Percentiles rank a stretch among this genome's conserved stretches.
These are phyloP conservation scores for Salix exigua DNA, from an alignment of 345 rosid genomes.

Conservation along the genomic window DNA sequence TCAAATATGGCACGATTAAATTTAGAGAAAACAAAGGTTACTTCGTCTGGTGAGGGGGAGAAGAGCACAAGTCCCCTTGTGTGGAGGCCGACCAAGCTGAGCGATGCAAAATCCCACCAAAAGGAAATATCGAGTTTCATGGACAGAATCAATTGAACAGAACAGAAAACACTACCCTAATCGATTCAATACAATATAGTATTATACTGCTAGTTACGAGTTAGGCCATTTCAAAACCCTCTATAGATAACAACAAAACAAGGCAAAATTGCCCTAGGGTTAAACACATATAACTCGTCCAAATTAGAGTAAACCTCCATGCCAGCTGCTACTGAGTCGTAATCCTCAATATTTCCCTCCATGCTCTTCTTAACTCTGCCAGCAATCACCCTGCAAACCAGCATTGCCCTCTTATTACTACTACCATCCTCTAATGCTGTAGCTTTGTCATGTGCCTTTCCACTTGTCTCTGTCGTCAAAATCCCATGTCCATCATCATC, in stretches of 20 bases:
- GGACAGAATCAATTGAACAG: not conserved
- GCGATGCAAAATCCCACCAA: not conserved
- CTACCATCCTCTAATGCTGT: slow-evolving; percentile 9
- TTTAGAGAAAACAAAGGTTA: not conserved
- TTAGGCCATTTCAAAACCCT: slow-evolving; percentile 29
- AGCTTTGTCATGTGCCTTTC: slow-evolving; percentile 64
- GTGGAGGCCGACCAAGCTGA: not conserved
- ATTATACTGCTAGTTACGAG: not conserved
- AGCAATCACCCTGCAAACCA: slow-evolving; percentile 74
- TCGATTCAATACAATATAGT: not conserved
- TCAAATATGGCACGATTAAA: not conserved
- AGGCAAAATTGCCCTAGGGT: slow-evolving; percentile 68
- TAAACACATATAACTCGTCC: slow-evolving; percentile 63
- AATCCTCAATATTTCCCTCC: slow-evolving; percentile 46
- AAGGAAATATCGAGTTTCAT: not conserved
- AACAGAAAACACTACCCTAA: slow-evolving; percentile 2
- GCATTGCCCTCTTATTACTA: slow-evolving; percentile 57
- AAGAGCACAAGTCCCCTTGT: slow-evolving; percentile 8
- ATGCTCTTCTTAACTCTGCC: slow-evolving; percentile 60
- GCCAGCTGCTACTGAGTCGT: slow-evolving; percentile 56
- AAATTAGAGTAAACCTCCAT: slow-evolving; percentile 54
- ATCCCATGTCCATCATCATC: slow-evolving; percentile 35
- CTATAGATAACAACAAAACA: slow-evolving; percentile 75
- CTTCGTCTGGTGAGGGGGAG: not conserved
- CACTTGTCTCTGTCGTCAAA: slow-evolving; percentile 73